These are phyloP conservation scores for Chlamydomonas incerta DNA, from an alignment of 139 green algal species.

Conservation along the genomic window DNA sequence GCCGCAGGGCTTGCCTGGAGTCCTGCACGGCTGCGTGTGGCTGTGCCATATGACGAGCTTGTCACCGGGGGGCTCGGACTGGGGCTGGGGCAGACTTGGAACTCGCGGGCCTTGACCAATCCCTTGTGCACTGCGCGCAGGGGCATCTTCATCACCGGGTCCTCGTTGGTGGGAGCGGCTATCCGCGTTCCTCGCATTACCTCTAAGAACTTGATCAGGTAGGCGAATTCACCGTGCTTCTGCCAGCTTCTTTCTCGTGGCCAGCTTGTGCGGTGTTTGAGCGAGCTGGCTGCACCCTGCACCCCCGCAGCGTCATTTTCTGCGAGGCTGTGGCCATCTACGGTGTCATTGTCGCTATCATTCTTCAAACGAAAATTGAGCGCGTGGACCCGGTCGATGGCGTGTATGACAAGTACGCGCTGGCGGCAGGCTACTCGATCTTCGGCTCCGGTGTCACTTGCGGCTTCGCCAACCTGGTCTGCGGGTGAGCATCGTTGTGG, in stretches of 20 bases:
- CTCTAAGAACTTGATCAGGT: conserved; percentile 99
- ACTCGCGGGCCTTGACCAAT: neutral
- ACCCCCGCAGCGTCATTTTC: conserved; percentile 95
- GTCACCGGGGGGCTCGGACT: too few species aligned
- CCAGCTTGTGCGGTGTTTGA: too few species aligned
- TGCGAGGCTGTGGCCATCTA: conserved; percentile 99
- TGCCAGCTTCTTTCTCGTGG: too few species aligned
- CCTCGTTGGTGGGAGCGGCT: conserved; percentile 93
- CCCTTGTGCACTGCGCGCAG: conserved; percentile 69
- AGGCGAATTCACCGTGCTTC: neutral
- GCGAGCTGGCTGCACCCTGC: neutral
- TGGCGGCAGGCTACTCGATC: conserved; percentile 93
- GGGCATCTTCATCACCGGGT: conserved; percentile 99
- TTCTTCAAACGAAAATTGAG: conserved; percentile 97
- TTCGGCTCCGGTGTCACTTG: conserved; percentile 93
- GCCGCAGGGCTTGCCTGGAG: neutral
- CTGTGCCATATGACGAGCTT: neutral
- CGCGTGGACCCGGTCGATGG: conserved; percentile 50
- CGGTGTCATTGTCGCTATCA: conserved; percentile 99
- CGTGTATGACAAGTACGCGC: conserved; percentile 62
- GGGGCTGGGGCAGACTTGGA: neutral
- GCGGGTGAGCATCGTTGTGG: conserved; percentile 76
- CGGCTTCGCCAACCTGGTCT: conserved; percentile 97
- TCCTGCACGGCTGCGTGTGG: neutral
- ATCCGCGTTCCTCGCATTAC: conserved; percentile 96